Base-by-base conservation (phyloP, 2,329 filamentous ascomycete genomes). In the Byssothecium circinans region DNA sequence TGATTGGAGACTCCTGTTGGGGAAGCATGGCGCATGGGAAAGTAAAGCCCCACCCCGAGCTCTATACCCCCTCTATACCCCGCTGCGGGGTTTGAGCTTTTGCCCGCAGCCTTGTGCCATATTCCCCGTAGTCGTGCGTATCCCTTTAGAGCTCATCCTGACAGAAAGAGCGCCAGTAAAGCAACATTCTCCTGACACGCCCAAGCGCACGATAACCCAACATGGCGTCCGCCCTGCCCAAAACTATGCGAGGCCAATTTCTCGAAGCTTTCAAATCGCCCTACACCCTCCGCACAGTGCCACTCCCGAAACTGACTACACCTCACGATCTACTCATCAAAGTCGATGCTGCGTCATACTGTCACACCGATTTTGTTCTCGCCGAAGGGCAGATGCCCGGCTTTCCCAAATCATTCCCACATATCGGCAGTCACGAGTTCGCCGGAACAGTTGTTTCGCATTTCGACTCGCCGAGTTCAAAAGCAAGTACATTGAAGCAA, bases 321-420 rank as follows among this genome's bases (percentile, higher is more conserved):
- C 61, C 65, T 2, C 49, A 76, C 50, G 75, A 78, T 47, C 41
- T 78, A 19, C 68, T 78, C 15, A 70, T 78, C 57, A 70, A 69
- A 47, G 75, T 78, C 30, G 69, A 73, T 39, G 75, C 75, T 4
- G 74, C 74, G 8, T 76, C 74, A 1, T 78, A 78, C 54, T 77
- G 74, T 58, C 75, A 78, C 54, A 78, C 74, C 10, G 71, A 74
- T 43, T 65, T 58, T 20, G 66, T 73, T 8, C 58, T 74, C 15
- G 66, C 70, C 23, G 50, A 65, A 30, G 71, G 70, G 12, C 53
- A 64, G 30, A 65, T 72, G 63, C 58, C 56, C 6, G 60, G 57
- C 1, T 52, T 67, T 22, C 73, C 75, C 1, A 64, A 65, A 1
- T 54, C 53, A 3, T 71, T 77, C 41, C 76, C 76, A 7, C 75